phyloP scores from a whole-genome alignment of 305 asterid species.

The Fraxinus xanthoxyloides region DNA sequence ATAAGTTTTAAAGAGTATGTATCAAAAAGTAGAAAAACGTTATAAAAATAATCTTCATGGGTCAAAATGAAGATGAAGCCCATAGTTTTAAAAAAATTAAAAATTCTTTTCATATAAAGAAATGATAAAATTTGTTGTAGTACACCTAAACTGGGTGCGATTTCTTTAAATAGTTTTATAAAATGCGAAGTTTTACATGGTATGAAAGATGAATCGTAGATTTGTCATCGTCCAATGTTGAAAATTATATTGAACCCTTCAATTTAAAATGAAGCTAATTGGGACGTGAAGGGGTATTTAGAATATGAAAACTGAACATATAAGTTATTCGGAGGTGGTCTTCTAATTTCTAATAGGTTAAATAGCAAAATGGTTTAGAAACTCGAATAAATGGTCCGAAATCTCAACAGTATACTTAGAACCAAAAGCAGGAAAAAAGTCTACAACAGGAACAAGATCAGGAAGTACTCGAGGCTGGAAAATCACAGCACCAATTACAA shows the following conservation, averaged over 20 bases:
- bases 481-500: conserved; percentile 24
- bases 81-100: not conserved
- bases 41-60: not conserved
- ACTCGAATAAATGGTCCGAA: not conserved
- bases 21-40: not conserved
- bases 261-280: not conserved
- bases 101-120: not conserved
- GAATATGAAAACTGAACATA: not conserved
- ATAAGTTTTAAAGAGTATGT: not conserved
- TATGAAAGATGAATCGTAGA: not conserved
- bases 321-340: not conserved
- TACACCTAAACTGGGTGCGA: not conserved
- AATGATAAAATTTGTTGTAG: not conserved
- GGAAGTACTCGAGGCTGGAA: not conserved
- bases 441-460: not conserved
- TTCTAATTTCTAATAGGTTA: not conserved
- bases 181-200: not conserved
- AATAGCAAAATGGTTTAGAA: not conserved
- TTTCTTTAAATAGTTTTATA: not conserved
- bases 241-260: not conserved
- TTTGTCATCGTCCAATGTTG: not conserved
- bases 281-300: not conserved
- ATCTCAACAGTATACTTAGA: not conserved
- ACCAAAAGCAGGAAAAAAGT: not conserved
- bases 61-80: no score